Conservation (phyloP, 2,329 filamentous ascomycete genomes). For the Sclerotinia glacialis region DNA sequence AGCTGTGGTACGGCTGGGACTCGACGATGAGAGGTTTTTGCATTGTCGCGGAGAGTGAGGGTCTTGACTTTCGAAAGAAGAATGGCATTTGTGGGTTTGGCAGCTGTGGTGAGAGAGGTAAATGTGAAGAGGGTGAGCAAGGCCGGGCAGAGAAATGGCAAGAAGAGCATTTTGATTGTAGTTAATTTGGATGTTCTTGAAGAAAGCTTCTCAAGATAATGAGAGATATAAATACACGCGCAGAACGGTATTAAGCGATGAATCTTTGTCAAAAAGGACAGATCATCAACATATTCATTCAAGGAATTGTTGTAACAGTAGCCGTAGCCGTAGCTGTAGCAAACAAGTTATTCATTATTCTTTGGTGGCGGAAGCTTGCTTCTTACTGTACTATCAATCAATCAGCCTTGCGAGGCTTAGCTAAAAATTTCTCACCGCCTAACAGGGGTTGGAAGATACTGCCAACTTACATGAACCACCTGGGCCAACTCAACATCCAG, state of each 20-base stretch:
- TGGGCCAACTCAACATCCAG: conserved; percentile 6
- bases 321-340: too few relatives aligned
- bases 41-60: conserved; percentile 70
- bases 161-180: conserved; percentile 30
- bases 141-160: conserved; percentile 30
- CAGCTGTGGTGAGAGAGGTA: conserved; percentile 20
- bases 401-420: conserved; percentile 15
- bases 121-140: conserved; percentile 34
- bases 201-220: background rate
- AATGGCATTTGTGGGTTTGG: conserved; percentile 46
- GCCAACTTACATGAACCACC: background rate
- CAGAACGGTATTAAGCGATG: background rate
- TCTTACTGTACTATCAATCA: background rate
- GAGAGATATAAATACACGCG: background rate
- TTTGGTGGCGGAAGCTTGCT: conserved; percentile 17
- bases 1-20: conserved; percentile 75
- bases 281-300: conserved; percentile 12
- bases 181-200: background rate
- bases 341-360: background rate
- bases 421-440: conserved; percentile 2
- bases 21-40: conserved; percentile 72
- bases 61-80: conserved; percentile 67
- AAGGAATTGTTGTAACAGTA: background rate
- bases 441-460: background rate
- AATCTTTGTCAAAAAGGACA: conserved; percentile 11